Evolutionary conservation across 176 grass and related monocot species (phyloP).

Genomic region (Panicum miliaceum): DNA sequence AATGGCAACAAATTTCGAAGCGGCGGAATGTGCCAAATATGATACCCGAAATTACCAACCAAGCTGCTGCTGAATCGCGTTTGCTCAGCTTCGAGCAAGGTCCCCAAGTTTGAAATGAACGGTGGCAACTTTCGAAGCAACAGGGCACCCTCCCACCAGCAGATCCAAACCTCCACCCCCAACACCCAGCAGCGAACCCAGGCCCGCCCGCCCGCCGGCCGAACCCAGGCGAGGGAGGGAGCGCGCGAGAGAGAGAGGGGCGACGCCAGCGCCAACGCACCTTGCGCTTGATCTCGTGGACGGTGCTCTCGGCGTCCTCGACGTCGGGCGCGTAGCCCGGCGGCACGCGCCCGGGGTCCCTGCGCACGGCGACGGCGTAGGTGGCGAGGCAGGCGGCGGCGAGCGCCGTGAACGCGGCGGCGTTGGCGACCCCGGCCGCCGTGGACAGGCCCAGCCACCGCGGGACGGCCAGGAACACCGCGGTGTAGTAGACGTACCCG

Average conservation of each 20-base stretch:
- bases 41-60: neutral
- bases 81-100: neutral
- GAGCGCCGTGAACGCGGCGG: conserved; percentile 59
- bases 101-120: neutral
- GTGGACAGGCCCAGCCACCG: conserved; percentile 73
- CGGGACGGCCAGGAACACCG: conserved; percentile 78
- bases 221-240: neutral
- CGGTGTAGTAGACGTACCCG: conserved; percentile 82
- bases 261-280: conserved; percentile 25
- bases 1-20: neutral
- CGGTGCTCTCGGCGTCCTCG: conserved; percentile 59
- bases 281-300: conserved; percentile 94
- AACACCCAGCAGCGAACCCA: neutral
- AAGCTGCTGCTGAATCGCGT: neutral
- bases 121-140: neutral
- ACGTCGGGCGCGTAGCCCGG: conserved; percentile 65
- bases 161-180: conserved; percentile 23
- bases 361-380: conserved; percentile 62
- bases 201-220: neutral
- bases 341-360: conserved; percentile 81
- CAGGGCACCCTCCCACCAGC: neutral
- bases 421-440: conserved; percentile 76
- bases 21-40: neutral
- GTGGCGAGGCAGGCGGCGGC: conserved; percentile 54
- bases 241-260: neutral